These are phyloP conservation scores for Pseudogymnoascus pannorum DNA, from an alignment of 2,329 filamentous ascomycete species.

Conservation along the genomic window DNA sequence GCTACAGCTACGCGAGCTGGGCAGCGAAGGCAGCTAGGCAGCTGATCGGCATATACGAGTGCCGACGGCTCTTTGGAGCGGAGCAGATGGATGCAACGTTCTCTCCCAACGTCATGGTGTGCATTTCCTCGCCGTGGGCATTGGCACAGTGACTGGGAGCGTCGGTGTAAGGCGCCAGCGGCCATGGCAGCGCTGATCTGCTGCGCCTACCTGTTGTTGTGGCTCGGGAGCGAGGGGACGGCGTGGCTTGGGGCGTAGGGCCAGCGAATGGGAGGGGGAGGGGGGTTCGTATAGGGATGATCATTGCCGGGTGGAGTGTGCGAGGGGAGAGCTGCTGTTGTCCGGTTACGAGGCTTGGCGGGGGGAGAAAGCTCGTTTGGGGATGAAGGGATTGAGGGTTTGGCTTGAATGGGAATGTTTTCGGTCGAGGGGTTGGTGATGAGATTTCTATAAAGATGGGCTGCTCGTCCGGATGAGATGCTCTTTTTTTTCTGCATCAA, in stretches of 20 bases:
- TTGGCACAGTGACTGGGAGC: not conserved
- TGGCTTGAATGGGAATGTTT: not conserved
- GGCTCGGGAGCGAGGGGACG: no score
- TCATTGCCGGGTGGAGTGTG: not conserved
- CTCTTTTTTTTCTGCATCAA: not conserved
- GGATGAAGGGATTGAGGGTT: not conserved
- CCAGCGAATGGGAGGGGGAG: not conserved
- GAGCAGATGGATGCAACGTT: not conserved
- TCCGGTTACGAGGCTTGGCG: slow-evolving; percentile 1
- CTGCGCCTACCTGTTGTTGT: not conserved
- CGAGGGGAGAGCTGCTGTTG: not conserved
- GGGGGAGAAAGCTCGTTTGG: not conserved
- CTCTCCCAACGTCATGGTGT: not conserved
- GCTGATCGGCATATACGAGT: not conserved
- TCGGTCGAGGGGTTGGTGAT: not conserved
- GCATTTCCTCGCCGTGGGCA: no score
- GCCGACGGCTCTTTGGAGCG: not conserved
- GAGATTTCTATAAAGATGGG: not conserved
- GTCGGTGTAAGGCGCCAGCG: not conserved
- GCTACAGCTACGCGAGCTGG: not conserved
- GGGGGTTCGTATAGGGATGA: not conserved
- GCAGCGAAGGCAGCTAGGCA: not conserved
- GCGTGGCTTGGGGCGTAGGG: no score
- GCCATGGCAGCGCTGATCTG: not conserved
- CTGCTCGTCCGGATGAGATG: not conserved